Percentiles rank a stretch among this genome's conserved stretches.
phyloP scores from a whole-genome alignment of 1,139 yeast species.

The Debaryomyces fabryi region DNA sequence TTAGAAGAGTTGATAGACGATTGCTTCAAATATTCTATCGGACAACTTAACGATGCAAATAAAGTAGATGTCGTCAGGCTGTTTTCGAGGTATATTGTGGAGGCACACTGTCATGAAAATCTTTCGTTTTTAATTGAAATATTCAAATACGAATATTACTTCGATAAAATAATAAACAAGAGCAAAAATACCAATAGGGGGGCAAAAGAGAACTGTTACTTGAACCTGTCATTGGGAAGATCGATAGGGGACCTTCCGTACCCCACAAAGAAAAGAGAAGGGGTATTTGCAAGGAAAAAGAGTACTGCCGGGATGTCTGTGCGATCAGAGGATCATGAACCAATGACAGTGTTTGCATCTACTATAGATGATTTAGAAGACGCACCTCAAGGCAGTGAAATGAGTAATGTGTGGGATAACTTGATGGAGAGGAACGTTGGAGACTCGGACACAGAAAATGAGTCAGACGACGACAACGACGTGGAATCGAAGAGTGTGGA shows the following conservation, averaged over 20 bases:
- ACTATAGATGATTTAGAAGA: constrained; percentile 36
- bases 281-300: neutral
- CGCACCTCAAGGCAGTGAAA: neutral
- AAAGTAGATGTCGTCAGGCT: constrained; percentile 19
- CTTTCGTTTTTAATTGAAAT: constrained; percentile 48
- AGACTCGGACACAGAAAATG: constrained; percentile 4
- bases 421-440: constrained; percentile 3
- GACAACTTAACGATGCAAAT: constrained; percentile 18
- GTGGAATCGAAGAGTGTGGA: constrained; percentile 9
- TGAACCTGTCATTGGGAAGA: constrained; percentile 17
- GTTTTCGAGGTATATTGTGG: constrained; percentile 23
- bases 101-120: constrained; percentile 49
- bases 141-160: constrained; percentile 44
- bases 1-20: constrained; percentile 32
- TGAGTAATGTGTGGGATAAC: constrained; percentile 4
- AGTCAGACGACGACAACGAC: constrained; percentile 6
- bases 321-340: constrained; percentile 25
- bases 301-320: constrained; percentile 12
- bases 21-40: constrained; percentile 26
- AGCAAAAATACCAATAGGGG: neutral
- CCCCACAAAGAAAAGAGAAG: constrained; percentile 12
- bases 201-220: constrained; percentile 8
- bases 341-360: constrained; percentile 31
- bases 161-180: constrained; percentile 21
- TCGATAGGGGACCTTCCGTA: constrained; percentile 17